These are phyloP conservation scores for Phtheirospermum japonicum DNA, from an alignment of 257 asterid species.

Conservation along the genomic window DNA sequence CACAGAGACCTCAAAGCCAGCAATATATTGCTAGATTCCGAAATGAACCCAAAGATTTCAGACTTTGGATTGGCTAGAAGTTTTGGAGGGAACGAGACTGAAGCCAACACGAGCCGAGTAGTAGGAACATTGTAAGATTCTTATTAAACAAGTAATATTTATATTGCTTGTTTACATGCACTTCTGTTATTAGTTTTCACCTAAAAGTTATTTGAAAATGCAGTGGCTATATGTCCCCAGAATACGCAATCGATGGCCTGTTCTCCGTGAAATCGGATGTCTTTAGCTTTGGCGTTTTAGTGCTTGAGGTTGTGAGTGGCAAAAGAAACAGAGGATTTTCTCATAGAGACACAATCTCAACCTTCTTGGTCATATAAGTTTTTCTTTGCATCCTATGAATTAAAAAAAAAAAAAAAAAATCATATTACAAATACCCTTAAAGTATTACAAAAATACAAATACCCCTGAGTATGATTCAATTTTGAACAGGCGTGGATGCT, in stretches of 20 bases:
- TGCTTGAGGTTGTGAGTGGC: conserved; percentile 34
- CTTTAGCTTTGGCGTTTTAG: conserved; percentile 36
- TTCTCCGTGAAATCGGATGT: conserved; percentile 41
- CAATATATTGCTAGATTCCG: conserved; percentile 34
- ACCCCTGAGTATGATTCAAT: background rate
- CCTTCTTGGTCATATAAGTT: conserved; percentile 40
- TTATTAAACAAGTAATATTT: too few species aligned
- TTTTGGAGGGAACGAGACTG: conserved; percentile 38
- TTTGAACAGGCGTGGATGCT: conserved; percentile 29
- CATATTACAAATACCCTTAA: too few species aligned
- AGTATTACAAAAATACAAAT: too few species aligned
- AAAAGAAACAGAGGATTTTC: conserved; percentile 32
- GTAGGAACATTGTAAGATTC: conserved; percentile 29
- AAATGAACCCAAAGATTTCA: conserved; percentile 41
- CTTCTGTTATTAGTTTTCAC: background rate
- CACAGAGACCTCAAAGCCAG: conserved; percentile 25
- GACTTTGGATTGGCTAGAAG: conserved; percentile 40
- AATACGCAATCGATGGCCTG: conserved; percentile 37
- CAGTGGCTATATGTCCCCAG: conserved; percentile 44
- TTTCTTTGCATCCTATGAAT: background rate
- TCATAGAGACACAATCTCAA: conserved; percentile 30
- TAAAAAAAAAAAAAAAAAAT: too few species aligned
- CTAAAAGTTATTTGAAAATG: conserved; percentile 10
- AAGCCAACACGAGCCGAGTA: conserved; percentile 36
- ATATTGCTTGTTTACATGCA: background rate